Evolutionary conservation across 768 basidiomycete species (phyloP).

Genomic region (Calvatia gigantea): DNA sequence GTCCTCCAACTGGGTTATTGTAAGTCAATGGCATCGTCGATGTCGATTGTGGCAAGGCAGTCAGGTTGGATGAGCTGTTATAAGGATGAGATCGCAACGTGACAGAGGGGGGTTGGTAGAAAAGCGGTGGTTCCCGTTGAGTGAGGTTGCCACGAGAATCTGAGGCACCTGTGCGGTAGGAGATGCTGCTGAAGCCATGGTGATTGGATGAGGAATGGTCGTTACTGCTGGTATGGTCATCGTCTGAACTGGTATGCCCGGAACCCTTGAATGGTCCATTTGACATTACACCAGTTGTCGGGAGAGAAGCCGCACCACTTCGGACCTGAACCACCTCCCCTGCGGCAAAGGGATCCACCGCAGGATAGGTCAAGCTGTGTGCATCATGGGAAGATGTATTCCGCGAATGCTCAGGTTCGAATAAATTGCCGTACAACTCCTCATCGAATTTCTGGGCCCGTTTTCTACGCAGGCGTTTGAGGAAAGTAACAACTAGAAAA

Average conservation of each 20-base stretch:
- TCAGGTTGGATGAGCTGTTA: neutral
- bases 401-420: neutral
- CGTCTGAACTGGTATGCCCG: neutral
- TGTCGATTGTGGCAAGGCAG: neutral
- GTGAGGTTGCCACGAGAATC: neutral
- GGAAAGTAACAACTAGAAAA: constrained; percentile 5
- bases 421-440: neutral
- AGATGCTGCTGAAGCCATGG: constrained; percentile 1
- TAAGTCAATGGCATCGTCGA: neutral
- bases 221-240: neutral
- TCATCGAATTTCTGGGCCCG: neutral
- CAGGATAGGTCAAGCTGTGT: neutral
- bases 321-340: constrained; percentile 1
- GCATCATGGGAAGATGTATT: neutral
- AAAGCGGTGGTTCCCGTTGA: neutral
- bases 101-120: neutral
- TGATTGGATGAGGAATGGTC: constrained; percentile 2
- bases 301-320: neutral
- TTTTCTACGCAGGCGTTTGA: constrained; percentile 10
- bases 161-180: neutral
- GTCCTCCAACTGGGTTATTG: neutral
- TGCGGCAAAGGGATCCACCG: constrained; percentile 10
- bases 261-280: neutral
- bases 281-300: neutral
- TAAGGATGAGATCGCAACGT: neutral